Conservation (phyloP, 2,329 filamentous ascomycete genomes). For the Colletotrichum sidae region DNA sequence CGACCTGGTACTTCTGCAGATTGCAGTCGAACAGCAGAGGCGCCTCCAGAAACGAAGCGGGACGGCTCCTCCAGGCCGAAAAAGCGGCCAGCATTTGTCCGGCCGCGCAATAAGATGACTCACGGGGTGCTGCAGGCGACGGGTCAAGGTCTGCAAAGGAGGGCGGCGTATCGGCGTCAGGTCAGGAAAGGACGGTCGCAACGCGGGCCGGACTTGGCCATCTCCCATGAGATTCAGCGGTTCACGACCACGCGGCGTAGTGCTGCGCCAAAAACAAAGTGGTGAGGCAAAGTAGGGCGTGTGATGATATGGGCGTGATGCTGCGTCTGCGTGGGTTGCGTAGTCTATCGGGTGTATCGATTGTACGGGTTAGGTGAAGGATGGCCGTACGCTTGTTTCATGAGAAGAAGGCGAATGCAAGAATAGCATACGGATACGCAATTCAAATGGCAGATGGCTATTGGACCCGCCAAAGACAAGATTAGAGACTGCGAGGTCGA, state of each 20-base stretch:
- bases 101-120: constrained; percentile 14
- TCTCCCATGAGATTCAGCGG: constrained; percentile 18
- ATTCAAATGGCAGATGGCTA: constrained; percentile 14
- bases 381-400: constrained; percentile 13
- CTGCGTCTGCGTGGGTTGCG: too few relatives aligned
- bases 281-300: background rate
- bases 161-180: constrained; percentile 30
- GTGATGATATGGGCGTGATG: too few relatives aligned
- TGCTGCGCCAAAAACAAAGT: constrained; percentile 4
- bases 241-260: constrained; percentile 17
- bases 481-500: constrained; percentile 5
- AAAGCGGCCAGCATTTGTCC: constrained; percentile 9
- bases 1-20: background rate
- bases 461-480: constrained; percentile 7
- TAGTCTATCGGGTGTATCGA: too few relatives aligned
- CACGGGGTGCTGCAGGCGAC: constrained; percentile 25
- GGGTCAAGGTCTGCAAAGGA: background rate
- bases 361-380: too few relatives aligned
- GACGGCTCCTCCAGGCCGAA: constrained; percentile 18
- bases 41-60: constrained; percentile 13
- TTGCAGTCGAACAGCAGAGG: constrained; percentile 19
- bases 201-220: constrained; percentile 28
- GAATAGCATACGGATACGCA: constrained; percentile 17
- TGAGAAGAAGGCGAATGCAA: constrained; percentile 5
- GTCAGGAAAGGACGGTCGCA: constrained; percentile 18